Evolutionary conservation across 495 filamentous ascomycete genomes (phyloP).

Genomic region (Penicillium coprophilum): DNA sequence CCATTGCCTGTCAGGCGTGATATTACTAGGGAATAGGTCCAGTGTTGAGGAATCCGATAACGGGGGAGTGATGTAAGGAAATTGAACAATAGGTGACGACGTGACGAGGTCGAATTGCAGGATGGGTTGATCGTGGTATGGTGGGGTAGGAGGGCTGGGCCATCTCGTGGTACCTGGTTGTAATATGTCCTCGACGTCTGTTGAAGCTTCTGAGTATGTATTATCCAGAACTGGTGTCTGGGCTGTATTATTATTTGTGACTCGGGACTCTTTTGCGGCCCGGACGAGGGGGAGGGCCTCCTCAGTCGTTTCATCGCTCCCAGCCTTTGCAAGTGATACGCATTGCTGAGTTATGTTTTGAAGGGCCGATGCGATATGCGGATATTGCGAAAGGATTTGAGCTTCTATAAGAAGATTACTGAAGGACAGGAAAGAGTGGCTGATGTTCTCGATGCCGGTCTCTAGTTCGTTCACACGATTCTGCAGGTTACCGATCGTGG

Average conservation of each 20-base stretch:
- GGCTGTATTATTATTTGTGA: constrained; percentile 8
- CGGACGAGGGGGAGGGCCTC: constrained; percentile 2
- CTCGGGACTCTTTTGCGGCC: not conserved
- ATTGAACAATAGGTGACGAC: constrained; percentile 18
- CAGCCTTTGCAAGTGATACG: constrained; percentile 41
- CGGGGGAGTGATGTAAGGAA: constrained; percentile 10
- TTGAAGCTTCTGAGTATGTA: not conserved
- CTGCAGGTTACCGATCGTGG: constrained; percentile 72
- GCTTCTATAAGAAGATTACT: constrained; percentile 58
- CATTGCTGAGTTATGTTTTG: constrained; percentile 49
- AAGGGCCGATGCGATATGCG: constrained; percentile 41
- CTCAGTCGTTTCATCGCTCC: constrained; percentile 23
- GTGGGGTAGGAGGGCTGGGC: constrained; percentile 20
- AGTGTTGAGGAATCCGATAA: constrained; percentile 15
- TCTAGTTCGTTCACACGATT: constrained; percentile 65
- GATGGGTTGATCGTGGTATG: constrained; percentile 24
- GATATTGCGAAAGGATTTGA: constrained; percentile 40
- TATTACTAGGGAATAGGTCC: constrained; percentile 5
- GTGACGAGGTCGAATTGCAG: constrained; percentile 26
- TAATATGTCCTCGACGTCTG: constrained; percentile 5
- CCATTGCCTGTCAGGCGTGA: constrained; percentile 19
- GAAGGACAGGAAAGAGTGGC: constrained; percentile 68
- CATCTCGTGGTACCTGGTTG: not conserved
- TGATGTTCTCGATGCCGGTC: constrained; percentile 70
- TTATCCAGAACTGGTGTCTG: not conserved